These are phyloP conservation scores for Colletotrichum magnum DNA, from an alignment of 2,329 filamentous ascomycete genomes.

Conservation along the genomic window DNA sequence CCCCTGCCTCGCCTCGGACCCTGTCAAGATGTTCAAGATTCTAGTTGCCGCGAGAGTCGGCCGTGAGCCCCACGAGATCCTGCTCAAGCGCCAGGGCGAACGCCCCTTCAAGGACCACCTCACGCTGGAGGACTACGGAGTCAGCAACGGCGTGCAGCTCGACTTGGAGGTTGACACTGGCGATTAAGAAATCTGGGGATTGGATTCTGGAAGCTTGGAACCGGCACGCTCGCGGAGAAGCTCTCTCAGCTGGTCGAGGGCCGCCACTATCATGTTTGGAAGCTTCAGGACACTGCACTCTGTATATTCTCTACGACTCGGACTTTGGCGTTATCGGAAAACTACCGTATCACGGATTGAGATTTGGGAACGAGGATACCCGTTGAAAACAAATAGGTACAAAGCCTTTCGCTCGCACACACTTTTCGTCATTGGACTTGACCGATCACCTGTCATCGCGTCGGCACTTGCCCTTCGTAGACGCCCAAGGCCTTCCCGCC, in stretches of 20 bases:
- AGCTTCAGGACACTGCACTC: not conserved
- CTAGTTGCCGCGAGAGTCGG: constrained; percentile 93
- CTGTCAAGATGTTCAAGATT: constrained; percentile 88
- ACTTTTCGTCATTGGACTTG: too few relatives aligned
- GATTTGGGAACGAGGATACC: constrained; percentile 27
- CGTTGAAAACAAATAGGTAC: not conserved
- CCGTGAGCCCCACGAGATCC: constrained; percentile 89
- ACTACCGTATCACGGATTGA: constrained; percentile 6
- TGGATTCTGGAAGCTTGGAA: not conserved
- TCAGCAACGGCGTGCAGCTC: constrained; percentile 87
- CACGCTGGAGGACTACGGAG: constrained; percentile 91
- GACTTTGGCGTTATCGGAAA: constrained; percentile 25
- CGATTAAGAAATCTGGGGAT: constrained; percentile 56
- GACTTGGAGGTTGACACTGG: constrained; percentile 74
- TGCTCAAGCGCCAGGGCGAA: constrained; percentile 92
- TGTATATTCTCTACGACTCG: not conserved
- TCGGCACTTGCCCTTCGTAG: too few relatives aligned
- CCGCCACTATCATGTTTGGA: not conserved
- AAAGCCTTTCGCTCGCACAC: too few relatives aligned
- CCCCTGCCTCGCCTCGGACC: constrained; percentile 88
- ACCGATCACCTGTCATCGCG: too few relatives aligned
- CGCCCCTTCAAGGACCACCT: constrained; percentile 93
- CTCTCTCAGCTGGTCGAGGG: not conserved
- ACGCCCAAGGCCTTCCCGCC: too few relatives aligned
- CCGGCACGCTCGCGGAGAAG: not conserved